phyloP scores from a whole-genome alignment of 2,329 filamentous ascomycete species.

The Monilinia fructicola region DNA sequence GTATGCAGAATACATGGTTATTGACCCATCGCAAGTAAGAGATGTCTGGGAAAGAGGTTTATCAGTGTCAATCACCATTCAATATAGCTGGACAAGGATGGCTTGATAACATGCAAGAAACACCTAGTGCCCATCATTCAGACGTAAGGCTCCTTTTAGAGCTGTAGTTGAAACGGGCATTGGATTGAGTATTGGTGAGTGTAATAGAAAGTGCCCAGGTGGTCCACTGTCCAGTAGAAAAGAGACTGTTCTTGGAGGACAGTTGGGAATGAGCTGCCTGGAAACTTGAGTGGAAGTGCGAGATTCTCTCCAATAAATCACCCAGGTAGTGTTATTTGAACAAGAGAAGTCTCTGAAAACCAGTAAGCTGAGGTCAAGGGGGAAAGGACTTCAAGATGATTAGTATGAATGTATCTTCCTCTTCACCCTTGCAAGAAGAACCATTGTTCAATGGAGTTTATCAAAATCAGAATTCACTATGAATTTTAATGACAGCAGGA shows the following conservation, averaged over 20 bases:
- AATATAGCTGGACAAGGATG: background rate
- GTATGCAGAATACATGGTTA: background rate
- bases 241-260: too few relatives aligned
- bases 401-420: too few relatives aligned
- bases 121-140: background rate
- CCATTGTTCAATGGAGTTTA: too few relatives aligned
- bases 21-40: background rate
- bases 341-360: too few relatives aligned
- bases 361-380: background rate
- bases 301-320: too few relatives aligned
- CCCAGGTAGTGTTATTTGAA: too few relatives aligned
- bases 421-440: too few relatives aligned
- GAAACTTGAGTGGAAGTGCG: background rate
- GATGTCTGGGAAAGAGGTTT: background rate
- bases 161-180: background rate
- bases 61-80: background rate
- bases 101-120: background rate
- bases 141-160: background rate
- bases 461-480: too few relatives aligned
- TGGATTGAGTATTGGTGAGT: background rate
- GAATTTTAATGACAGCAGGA: too few relatives aligned
- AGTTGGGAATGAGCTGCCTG: too few relatives aligned
- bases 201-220: fast-evolving
- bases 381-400: too few relatives aligned
- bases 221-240: background rate